A percentile compares a stretch with the other conserved stretches of the same genome.
These are phyloP conservation scores for Wickerhamiella pararugosa DNA, from an alignment of 1,139 yeast species.

Conservation along the genomic window DNA sequence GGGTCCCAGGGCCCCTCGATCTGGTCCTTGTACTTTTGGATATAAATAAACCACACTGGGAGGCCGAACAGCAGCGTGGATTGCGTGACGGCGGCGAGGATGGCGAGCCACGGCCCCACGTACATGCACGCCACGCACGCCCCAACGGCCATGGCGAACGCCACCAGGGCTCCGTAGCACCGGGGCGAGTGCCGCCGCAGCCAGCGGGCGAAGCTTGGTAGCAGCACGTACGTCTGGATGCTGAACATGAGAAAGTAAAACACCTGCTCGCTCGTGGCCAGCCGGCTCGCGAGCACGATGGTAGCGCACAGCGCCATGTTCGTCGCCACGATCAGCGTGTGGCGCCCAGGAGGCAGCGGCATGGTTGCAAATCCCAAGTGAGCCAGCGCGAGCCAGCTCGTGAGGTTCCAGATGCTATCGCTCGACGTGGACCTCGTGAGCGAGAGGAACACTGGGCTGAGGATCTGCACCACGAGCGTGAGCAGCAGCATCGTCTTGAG, in stretches of 20 bases:
- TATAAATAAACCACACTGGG: constrained; percentile 53
- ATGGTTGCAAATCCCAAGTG: constrained; percentile 37
- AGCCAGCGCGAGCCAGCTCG: constrained; percentile 58
- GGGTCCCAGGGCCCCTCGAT: constrained; percentile 92
- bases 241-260: constrained; percentile 69
- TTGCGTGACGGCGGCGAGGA: constrained; percentile 30
- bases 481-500: constrained; percentile 55
- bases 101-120: constrained; percentile 34
- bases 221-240: constrained; percentile 53
- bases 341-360: constrained; percentile 17
- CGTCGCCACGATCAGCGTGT: constrained; percentile 55
- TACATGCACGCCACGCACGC: constrained; percentile 25
- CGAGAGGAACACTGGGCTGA: constrained; percentile 83
- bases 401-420: constrained; percentile 89
- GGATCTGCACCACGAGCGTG: constrained; percentile 51
- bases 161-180: constrained; percentile 19
- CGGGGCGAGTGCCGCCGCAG: constrained; percentile 25
- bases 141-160: constrained; percentile 16
- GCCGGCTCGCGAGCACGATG: constrained; percentile 75
- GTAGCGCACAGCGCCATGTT: constrained; percentile 77
- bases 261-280: constrained; percentile 57
- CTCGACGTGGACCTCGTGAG: constrained; percentile 79
- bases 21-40: constrained; percentile 76
- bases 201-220: constrained; percentile 56
- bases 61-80: constrained; percentile 38